Conservation (phyloP, 805 yeast species). For the Hyphopichia homilentoma region DNA sequence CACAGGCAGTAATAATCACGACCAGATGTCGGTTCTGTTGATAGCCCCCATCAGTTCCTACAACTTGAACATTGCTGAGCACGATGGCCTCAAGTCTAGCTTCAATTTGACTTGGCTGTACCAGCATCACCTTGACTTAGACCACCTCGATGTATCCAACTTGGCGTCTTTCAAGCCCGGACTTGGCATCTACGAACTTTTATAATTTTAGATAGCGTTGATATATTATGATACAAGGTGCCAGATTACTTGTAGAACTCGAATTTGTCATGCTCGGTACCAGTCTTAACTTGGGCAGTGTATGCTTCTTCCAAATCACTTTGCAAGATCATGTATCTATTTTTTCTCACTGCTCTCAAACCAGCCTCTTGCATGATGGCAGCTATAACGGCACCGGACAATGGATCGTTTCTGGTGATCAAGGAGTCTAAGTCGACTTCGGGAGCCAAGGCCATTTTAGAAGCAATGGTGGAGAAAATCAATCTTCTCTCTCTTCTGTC, state of each 20-base stretch:
- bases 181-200: conserved; percentile 45
- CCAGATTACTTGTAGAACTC: conserved; percentile 85
- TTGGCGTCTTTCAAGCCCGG: conserved; percentile 58
- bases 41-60: conserved; percentile 41
- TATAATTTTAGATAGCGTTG: neutral
- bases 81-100: neutral
- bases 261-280: conserved; percentile 92
- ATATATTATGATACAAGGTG: conserved; percentile 1
- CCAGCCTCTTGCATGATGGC: conserved; percentile 99
- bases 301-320: conserved; percentile 97
- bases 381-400: conserved; percentile 96
- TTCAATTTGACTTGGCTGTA: conserved; percentile 26
- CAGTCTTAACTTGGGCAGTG: conserved; percentile 93
- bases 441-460: conserved; percentile 97
- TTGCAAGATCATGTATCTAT: conserved; percentile 94
- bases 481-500: conserved; percentile 98
- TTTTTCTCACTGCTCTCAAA: conserved; percentile 95
- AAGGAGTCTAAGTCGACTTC: conserved; percentile 95
- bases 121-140: conserved; percentile 61
- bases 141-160: conserved; percentile 59
- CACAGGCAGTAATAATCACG: conserved; percentile 2
- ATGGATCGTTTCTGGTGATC: conserved; percentile 92
- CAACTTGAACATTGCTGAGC: conserved; percentile 11
- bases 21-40: conserved; percentile 14
- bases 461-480: conserved; percentile 91